A percentile compares a stretch with the other conserved stretches of the same genome.
Conservation (phyloP, 805 yeast genomes). For the Zygotorulaspora danielsina region DNA sequence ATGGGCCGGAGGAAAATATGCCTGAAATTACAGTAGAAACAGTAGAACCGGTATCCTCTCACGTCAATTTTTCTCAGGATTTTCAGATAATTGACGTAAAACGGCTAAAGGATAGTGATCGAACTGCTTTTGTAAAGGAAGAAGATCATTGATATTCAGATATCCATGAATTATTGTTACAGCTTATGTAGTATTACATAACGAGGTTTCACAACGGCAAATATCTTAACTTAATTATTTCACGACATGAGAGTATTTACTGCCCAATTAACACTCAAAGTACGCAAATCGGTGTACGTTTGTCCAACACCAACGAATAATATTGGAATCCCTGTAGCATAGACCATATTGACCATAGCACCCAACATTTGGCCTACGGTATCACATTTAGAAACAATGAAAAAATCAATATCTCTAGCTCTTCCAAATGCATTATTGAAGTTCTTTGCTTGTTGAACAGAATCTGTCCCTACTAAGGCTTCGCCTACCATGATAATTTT, state of each 20-base stretch:
- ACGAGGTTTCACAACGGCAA: too few species aligned
- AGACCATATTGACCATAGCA: slow-evolving; percentile 95
- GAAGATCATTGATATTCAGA: not conserved
- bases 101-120: slow-evolving; percentile 1
- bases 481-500: slow-evolving; percentile 98
- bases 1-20: slow-evolving; percentile 76
- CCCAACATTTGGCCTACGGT: slow-evolving; percentile 97
- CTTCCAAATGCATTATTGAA: slow-evolving; percentile 92
- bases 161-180: not conserved
- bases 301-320: slow-evolving; percentile 96
- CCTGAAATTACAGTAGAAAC: slow-evolving; percentile 69
- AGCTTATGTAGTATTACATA: too few species aligned
- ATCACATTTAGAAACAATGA: slow-evolving; percentile 90
- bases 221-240: slow-evolving; percentile 9
- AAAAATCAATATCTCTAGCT: slow-evolving; percentile 75
- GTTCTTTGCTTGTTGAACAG: slow-evolving; percentile 90
- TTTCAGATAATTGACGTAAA: slow-evolving; percentile 49
- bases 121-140: not conserved
- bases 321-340: slow-evolving; percentile 92
- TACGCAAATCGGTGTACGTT: slow-evolving; percentile 89
- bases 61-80: slow-evolving; percentile 59
- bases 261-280: slow-evolving; percentile 88
- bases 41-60: slow-evolving; percentile 48
- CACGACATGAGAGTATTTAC: slow-evolving; percentile 75
- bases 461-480: slow-evolving; percentile 95